Evolutionary conservation across 2,329 filamentous ascomycete species (phyloP).

Genomic region (Aspergillus novoparasiticus): DNA sequence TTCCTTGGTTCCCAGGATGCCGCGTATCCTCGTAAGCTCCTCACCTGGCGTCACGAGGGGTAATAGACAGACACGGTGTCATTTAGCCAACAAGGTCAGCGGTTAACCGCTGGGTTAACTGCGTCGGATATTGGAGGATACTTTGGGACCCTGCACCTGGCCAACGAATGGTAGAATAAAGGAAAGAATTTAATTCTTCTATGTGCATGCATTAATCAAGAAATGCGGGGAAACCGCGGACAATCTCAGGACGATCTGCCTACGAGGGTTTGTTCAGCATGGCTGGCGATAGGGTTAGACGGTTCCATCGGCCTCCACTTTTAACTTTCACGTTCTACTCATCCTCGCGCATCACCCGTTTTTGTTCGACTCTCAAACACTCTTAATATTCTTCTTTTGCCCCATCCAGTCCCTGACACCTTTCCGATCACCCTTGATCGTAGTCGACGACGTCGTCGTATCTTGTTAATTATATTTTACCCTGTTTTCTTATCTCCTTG

Average conservation of each 20-base stretch:
- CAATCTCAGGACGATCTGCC: conserved; percentile 5
- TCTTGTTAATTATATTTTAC: not conserved
- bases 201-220: not conserved
- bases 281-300: conserved; percentile 4
- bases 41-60: not conserved
- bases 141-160: not conserved
- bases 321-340: not conserved
- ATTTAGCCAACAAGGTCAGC: conserved; percentile 1
- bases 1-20: not conserved
- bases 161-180: not conserved
- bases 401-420: not conserved
- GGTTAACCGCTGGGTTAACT: not conserved
- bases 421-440: not conserved
- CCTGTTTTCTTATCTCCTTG: not conserved
- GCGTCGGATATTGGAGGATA: not conserved
- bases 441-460: not conserved
- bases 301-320: conserved; percentile 1
- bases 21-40: not conserved
- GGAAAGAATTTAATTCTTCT: not conserved
- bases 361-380: conserved; percentile 17
- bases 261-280: not conserved
- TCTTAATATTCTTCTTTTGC: conserved; percentile 5
- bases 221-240: conserved; percentile 7
- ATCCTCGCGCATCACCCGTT: conserved; percentile 11
- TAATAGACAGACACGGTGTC: not conserved